Conservation (phyloP, 2,329 filamentous ascomycete genomes). For the Periconia macrospinosa region DNA sequence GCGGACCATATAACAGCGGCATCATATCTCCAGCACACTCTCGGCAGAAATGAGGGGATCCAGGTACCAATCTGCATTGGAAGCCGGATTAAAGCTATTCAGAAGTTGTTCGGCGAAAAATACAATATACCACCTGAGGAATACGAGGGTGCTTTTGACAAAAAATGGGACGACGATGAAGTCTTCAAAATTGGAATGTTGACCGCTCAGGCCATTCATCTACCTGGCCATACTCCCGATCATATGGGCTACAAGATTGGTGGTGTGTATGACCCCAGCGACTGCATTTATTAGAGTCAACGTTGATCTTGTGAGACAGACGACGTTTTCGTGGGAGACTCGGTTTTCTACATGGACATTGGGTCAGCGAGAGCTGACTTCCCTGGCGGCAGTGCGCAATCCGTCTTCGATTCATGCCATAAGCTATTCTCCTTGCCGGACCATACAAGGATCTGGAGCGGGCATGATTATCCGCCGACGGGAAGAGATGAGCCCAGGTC, state of each 20-base stretch:
- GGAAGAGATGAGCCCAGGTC: slow-evolving; percentile 23
- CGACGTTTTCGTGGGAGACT: slow-evolving; percentile 43
- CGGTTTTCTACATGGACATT: slow-evolving; percentile 4
- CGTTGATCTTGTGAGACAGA: slow-evolving; percentile 6
- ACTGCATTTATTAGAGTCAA: neutral
- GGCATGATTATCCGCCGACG: slow-evolving; percentile 39
- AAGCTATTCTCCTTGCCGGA: slow-evolving; percentile 31
- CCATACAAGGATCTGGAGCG: slow-evolving; percentile 35
- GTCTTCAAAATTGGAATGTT: slow-evolving; percentile 55
- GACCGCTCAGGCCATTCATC: slow-evolving; percentile 52
- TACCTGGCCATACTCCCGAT: slow-evolving; percentile 65
- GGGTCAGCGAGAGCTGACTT: slow-evolving; percentile 36
- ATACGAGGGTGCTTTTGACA: slow-evolving; percentile 54
- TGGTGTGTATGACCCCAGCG: slow-evolving; percentile 7
- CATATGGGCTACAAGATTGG: slow-evolving; percentile 62
- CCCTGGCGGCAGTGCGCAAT: slow-evolving; percentile 34
- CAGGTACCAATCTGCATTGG: slow-evolving; percentile 58
- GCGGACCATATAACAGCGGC: slow-evolving; percentile 64
- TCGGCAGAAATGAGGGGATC: slow-evolving; percentile 37
- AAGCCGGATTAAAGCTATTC: slow-evolving; percentile 55
- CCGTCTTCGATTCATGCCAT: slow-evolving; percentile 29
- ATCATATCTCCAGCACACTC: slow-evolving; percentile 56
- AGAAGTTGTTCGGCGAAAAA: slow-evolving; percentile 52
- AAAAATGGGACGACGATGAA: slow-evolving; percentile 58
- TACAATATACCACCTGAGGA: slow-evolving; percentile 54